Evolutionary conservation across 1,284 basidiomycete species (phyloP).

Genomic region (Naganishia sp.): DNA sequence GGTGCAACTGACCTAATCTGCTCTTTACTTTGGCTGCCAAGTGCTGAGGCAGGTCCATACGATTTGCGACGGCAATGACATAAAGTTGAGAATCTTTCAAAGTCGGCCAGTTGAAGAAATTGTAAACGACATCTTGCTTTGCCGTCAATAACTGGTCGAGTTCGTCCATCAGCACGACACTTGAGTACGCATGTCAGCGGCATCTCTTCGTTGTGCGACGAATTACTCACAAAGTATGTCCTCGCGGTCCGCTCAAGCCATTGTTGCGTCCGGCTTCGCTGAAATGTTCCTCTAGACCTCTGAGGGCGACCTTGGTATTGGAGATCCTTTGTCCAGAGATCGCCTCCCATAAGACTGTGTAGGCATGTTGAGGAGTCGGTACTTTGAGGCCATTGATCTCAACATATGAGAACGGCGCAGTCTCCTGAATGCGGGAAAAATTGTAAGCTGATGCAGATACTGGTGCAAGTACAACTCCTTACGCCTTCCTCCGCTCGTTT

Average conservation of each 20-base stretch:
- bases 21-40: conserved; percentile 90
- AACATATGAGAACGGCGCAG: conserved; percentile 90
- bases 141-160: conserved; percentile 92
- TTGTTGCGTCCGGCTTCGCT: conserved; percentile 36
- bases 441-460: neutral
- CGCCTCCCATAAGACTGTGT: conserved; percentile 84
- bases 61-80: conserved; percentile 96
- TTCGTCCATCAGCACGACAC: conserved; percentile 97
- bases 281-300: conserved; percentile 53
- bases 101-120: conserved; percentile 99
- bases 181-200: conserved; percentile 47
- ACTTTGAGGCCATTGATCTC: conserved; percentile 97
- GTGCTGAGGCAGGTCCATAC: conserved; percentile 95
- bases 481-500: conserved; percentile 79
- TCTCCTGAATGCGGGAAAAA: conserved; percentile 62
- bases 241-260: conserved; percentile 51
- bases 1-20: conserved; percentile 68
- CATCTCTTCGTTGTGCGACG: neutral
- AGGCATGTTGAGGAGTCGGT: conserved; percentile 83
- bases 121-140: conserved; percentile 98
- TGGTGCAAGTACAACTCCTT: conserved; percentile 39
- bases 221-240: conserved; percentile 53
- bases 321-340: conserved; percentile 72
- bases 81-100: conserved; percentile 81
- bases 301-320: conserved; percentile 52